Conservation (phyloP, 345 rosid species). For the Gossypium anomalum region DNA sequence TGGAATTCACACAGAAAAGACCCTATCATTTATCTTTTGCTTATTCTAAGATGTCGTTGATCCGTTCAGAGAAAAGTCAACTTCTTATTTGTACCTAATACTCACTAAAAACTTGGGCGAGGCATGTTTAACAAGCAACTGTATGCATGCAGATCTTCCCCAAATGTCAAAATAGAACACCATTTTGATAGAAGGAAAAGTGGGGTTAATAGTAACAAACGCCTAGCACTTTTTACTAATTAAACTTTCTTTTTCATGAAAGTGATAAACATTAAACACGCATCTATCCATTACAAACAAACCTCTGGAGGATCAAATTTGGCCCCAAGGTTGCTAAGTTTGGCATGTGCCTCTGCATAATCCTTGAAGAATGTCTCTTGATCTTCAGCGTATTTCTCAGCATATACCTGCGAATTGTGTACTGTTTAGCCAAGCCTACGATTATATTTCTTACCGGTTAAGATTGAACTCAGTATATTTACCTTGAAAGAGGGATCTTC, state of each 20-base stretch:
- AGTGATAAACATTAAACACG: background rate
- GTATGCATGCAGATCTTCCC: no score
- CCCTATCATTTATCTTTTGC: background rate
- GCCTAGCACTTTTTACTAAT: background rate
- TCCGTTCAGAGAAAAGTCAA: background rate
- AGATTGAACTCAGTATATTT: conserved; percentile 11
- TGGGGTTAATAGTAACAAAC: background rate
- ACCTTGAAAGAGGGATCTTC: conserved; percentile 97
- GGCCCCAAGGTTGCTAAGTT: conserved; percentile 86
- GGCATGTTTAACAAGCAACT: background rate
- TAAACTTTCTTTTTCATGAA: background rate
- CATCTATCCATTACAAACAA: conserved; percentile 16
- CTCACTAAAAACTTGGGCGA: background rate
- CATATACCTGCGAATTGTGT: conserved; percentile 53
- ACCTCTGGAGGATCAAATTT: conserved; percentile 98
- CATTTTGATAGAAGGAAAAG: background rate
- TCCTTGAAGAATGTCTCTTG: conserved; percentile 79
- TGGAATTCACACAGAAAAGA: background rate
- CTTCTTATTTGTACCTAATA: background rate
- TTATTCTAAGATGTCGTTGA: background rate
- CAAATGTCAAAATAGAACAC: background rate
- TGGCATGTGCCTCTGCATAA: conserved; percentile 94
- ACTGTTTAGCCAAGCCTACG: conserved; percentile 17
- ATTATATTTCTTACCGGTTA: background rate
- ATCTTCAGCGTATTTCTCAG: conserved; percentile 87